Evolutionary conservation across 192 early-diverging fungal genomes (phyloP), one percentile per base, ranked within the genome.

Genomic region (Powellomyces hirtus): DNA sequence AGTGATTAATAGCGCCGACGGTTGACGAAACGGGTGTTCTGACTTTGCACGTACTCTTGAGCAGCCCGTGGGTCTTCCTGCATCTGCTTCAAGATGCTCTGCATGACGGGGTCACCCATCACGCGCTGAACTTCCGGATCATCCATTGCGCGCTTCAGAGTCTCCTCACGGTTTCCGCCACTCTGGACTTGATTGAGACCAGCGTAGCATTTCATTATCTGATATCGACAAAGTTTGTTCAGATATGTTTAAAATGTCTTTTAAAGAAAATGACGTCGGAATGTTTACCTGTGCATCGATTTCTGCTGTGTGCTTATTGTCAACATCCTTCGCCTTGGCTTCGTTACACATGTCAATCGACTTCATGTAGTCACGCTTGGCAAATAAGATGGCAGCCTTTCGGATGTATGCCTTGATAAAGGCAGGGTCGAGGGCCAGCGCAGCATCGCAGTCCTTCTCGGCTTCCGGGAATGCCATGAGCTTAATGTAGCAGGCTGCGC

Each of bases 321-420:
- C 95, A 31, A 71, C 80, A 77, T 98, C 97, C 52, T 86, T 86
- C 50, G 79, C 71, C 75, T 87, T 86, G 38, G 93, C 96, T 71
- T 77, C 71, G 59, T 91, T 85, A 75, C 89, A 88, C 11, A 90
- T 91, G 40, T 94, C 92, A 31, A 98, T 78, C 16, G 87, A 82
- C 69, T 94, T 89, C 20, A 83, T 79, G 68, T 89, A 96, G 52
- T 99, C 96, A 76, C 90, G 89, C 82, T 91, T 94, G 58, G 90
- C 82, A 71, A 91, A 87, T 62, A 93, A 84, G 65, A 96, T 88
- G 18, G 89, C 90, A 38, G 94, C 94, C 86, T 97, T 98, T 73
- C 97, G 93, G 49, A 94, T 89, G 75, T 99, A 97, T 33, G 91
- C 97, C 83, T 94, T 94, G 59, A 94, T 84, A 76, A 96, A 99